Base-by-base conservation (phyloP, 176 grass and related monocot species). In the Aegilops bicornis region DNA sequence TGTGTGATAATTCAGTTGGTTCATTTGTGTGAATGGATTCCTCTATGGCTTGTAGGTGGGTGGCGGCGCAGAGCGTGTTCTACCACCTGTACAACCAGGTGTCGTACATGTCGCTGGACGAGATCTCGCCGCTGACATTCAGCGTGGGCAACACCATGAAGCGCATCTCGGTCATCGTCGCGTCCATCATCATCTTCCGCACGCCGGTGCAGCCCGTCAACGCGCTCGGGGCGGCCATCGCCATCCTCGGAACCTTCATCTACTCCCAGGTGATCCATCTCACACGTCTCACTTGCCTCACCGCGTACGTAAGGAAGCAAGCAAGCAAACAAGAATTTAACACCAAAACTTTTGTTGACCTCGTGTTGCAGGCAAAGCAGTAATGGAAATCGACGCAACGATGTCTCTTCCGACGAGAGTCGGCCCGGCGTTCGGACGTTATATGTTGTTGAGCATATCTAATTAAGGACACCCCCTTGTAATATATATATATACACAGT, bases 81-180 rank as follows among this genome's bases (percentile, higher is more conserved):
- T 98, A 98, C 90, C 96, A 98, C 86, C 77, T 98, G 16, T 98
- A 98, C 86, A 98, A 98, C 88, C 96, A 98, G 60, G 93, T 98
- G 36, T 98, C 96, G 6, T 98, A 98, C 93, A 98, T 98, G 96
- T 98, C 96, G 1, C 43, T 98, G 36, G 93, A 98, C 15, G 90
- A 98, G 82, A 98, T 98, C 42, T 95, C 96, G 20, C 96, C 96
- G 32, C 88, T 98, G 39, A 98, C 96, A 25, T 98, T 98, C 89
- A 94, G 91, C 79, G 20, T 98, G 16, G 96, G 96, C 69, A 98
- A 98, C 93, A 98, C 96, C 11, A 95, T 98, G 96, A 98, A 98
- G 91, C 80, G 96, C 15, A 98, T 98, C 69, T 95, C 93, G 0
- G 96, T 98, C 64, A 98, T 98, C 22, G 93, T 98, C 63, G 69